Evolutionary conservation across 2,329 filamentous ascomycete genomes (phyloP).

Genomic region (Phaeoacremonium minimum): DNA sequence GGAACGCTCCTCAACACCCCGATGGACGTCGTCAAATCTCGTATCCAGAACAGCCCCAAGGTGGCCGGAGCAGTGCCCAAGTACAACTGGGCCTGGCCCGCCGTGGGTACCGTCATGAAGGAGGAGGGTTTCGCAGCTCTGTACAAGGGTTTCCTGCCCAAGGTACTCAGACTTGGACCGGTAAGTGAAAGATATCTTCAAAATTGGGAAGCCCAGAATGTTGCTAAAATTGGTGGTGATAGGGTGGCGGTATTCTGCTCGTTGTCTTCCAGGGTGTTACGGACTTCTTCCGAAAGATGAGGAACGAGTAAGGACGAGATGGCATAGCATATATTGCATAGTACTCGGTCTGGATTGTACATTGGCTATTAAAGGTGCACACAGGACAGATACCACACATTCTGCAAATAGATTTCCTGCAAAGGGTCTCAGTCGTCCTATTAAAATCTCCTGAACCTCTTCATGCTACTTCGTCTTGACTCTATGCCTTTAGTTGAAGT

Average conservation of each 20-base stretch:
- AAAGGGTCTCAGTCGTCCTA: too few relatives aligned
- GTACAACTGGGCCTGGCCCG: constrained; percentile 98
- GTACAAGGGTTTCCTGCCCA: constrained; percentile 97
- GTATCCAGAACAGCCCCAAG: constrained; percentile 91
- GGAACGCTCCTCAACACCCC: constrained; percentile 91
- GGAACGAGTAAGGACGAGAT: constrained; percentile 16
- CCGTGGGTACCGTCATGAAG: constrained; percentile 78
- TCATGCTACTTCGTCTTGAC: too few relatives aligned
- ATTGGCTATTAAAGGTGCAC: too few relatives aligned
- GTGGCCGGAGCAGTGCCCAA: constrained; percentile 78
- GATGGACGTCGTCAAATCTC: constrained; percentile 95
- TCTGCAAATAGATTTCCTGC: too few relatives aligned
- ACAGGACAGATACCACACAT: too few relatives aligned
- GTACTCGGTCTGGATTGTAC: too few relatives aligned
- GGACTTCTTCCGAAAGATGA: constrained; percentile 81
- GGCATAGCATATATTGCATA: too few relatives aligned
- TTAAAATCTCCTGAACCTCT: too few relatives aligned
- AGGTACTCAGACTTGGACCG: constrained; percentile 77
- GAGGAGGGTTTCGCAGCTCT: constrained; percentile 90
- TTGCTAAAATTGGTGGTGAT: too few relatives aligned
- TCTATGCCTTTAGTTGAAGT: too few relatives aligned
- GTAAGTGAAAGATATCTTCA: too few relatives aligned
- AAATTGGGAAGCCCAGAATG: too few relatives aligned
- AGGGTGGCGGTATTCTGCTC: constrained; percentile 62
- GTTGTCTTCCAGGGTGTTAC: constrained; percentile 85